phyloP scores from a whole-genome alignment of 2,329 filamentous ascomycete genomes.

The Epichloe gansuensis region DNA sequence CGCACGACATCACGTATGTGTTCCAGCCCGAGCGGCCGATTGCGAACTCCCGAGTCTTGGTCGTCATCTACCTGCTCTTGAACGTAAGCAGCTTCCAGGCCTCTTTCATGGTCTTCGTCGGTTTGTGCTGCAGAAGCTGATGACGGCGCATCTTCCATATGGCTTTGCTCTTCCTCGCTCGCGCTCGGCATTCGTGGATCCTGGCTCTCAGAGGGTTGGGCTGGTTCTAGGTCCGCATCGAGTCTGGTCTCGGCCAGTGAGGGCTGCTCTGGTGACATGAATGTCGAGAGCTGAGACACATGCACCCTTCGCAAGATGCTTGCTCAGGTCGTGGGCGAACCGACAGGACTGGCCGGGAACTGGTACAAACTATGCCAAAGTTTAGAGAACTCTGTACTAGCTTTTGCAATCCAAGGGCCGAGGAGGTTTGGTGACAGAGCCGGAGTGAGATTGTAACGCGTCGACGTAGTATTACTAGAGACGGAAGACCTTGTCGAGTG shows the following conservation, averaged over 20 bases:
- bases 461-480: neutral
- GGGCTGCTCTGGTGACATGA: constrained; percentile 8
- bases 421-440: neutral
- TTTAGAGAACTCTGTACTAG: neutral
- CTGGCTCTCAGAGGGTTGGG: neutral
- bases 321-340: neutral
- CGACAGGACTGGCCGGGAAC: no score
- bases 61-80: neutral
- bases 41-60: neutral
- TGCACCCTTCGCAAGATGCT: neutral
- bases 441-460: neutral
- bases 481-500: neutral
- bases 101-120: neutral
- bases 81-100: neutral
- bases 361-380: neutral
- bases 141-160: neutral
- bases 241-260: constrained; percentile 4
- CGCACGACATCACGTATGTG: constrained; percentile 35
- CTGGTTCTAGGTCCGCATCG: constrained; percentile 4
- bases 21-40: neutral
- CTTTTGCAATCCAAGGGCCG: no score
- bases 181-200: neutral
- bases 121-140: neutral
- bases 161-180: neutral
- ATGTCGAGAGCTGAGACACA: constrained; percentile 1